A percentile compares a stretch with the other conserved stretches of the same genome.
phyloP scores from a whole-genome alignment of 306 rosid species.

The Casuarina glauca region DNA sequence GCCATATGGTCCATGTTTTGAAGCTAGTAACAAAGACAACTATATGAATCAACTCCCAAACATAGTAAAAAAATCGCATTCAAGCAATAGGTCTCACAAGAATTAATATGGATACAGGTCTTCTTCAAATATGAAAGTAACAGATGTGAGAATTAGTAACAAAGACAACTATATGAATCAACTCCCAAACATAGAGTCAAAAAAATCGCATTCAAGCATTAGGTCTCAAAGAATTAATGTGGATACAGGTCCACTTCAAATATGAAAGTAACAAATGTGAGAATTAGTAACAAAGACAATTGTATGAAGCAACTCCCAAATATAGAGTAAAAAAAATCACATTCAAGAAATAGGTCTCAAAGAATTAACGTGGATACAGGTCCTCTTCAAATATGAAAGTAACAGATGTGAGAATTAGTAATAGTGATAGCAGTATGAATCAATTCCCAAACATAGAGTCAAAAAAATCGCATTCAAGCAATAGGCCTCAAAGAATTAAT shows the following conservation, averaged over 20 bases:
- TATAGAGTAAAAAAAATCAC: constrained; percentile 17
- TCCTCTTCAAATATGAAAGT: background rate
- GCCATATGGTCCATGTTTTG: constrained; percentile 92
- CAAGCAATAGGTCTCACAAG: background rate
- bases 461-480: too few relatives aligned
- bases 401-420: constrained; percentile 12
- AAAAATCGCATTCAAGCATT: background rate
- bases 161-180: constrained; percentile 29
- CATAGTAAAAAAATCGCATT: constrained; percentile 16
- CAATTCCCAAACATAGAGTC: too few relatives aligned
- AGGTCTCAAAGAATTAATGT: background rate
- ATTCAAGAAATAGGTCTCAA: background rate
- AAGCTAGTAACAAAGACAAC: constrained; percentile 56
- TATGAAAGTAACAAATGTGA: constrained; percentile 13
- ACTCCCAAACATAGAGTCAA: constrained; percentile 16
- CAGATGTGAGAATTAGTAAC: constrained; percentile 32
- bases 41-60: constrained; percentile 20
- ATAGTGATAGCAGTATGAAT: too few relatives aligned
- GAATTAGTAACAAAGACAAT: constrained; percentile 38
- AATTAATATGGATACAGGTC: background rate
- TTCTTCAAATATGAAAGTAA: background rate
- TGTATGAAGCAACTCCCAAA: constrained; percentile 19
- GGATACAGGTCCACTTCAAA: background rate
- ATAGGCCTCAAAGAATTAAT: too few relatives aligned
- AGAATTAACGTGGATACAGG: background rate